Evolutionary conservation across 1,284 basidiomycete genomes (phyloP), one percentile per base, ranked within the genome.

Genomic region (Trametes hirsuta): DNA sequence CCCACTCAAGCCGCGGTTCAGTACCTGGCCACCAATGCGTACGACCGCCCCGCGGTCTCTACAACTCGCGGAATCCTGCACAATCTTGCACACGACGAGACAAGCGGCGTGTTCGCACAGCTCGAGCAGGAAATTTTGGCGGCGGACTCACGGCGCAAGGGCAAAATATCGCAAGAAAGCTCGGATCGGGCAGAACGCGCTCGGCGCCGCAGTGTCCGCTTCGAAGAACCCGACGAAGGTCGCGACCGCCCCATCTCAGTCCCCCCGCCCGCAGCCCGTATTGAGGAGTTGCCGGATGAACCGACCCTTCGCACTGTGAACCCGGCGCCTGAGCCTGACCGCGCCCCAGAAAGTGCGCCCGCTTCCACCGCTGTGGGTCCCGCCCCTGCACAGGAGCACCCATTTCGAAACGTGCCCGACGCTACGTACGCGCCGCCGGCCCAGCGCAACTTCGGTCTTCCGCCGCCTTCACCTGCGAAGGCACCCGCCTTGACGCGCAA

Each of bases 261-360:
- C 11, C 53, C 49, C n/a, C 39, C 37, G 6, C 15, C 51, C 2
- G 36, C 51, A 15, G 46, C 47, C 6, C 50, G 40, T 22, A 49
- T 55, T 24, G 53, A 59, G 18, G 48, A 51, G 18, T 35, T 55
- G 2, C 37, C 46, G 1, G 53, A 59, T 25, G 48, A 51, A 44
- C 45, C 47, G 12, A 46, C 47, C n/a, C 12, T 45, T 30, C 12
- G 8, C 3, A 36, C 48, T 4, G 25, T n/a, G 24, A 54, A 49
- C 12, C n/a, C 42, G 6, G 11, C 34, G 18, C 18, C 10, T 30
- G 36, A 25, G 2, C 1, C 30, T 8, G 22, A 25, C 11, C 35
- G 18, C 24, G 55, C 21, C 1, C 55, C 46, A n/a, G 36, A 41
- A 39, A 47, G 35, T 42, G 50, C 14, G 35, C 12, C 49, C 24